These are phyloP conservation scores for Pyrenopolyporus hunteri DNA, from an alignment of 495 filamentous ascomycete species.

Conservation along the genomic window DNA sequence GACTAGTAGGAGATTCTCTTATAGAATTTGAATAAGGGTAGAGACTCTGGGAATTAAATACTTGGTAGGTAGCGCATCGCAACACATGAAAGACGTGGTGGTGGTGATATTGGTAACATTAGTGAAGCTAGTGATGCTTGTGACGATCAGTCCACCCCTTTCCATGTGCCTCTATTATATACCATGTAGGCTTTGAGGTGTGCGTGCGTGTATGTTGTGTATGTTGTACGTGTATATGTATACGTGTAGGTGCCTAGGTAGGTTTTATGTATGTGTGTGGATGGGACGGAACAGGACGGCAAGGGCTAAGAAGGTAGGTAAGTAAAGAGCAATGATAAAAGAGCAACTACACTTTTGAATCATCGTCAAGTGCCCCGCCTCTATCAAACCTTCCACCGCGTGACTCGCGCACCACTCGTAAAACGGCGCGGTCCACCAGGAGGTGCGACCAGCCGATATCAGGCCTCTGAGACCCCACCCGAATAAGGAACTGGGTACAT, in stretches of 20 bases:
- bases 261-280: no score
- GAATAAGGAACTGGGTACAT: conserved; percentile 15
- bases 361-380: background rate
- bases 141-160: conserved; percentile 3
- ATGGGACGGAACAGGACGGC: no score
- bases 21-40: conserved; percentile 8
- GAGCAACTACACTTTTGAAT: no score
- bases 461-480: conserved; percentile 27
- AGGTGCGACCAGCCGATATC: conserved; percentile 35
- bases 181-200: no score
- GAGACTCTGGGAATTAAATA: conserved; percentile 19
- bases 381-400: conserved; percentile 35
- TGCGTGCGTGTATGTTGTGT: no score
- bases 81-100: conserved; percentile 14
- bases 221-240: no score
- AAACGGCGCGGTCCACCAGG: background rate
- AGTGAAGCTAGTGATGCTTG: background rate
- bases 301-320: no score
- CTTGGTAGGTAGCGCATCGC: conserved; percentile 1
- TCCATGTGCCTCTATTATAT: no score
- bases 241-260: no score
- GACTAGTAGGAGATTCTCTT: background rate
- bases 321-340: no score
- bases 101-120: conserved; percentile 1
- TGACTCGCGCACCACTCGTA: conserved; percentile 35